These are phyloP conservation scores for Cucumis melo DNA, from an alignment of 306 rosid genomes.

Conservation along the genomic window DNA sequence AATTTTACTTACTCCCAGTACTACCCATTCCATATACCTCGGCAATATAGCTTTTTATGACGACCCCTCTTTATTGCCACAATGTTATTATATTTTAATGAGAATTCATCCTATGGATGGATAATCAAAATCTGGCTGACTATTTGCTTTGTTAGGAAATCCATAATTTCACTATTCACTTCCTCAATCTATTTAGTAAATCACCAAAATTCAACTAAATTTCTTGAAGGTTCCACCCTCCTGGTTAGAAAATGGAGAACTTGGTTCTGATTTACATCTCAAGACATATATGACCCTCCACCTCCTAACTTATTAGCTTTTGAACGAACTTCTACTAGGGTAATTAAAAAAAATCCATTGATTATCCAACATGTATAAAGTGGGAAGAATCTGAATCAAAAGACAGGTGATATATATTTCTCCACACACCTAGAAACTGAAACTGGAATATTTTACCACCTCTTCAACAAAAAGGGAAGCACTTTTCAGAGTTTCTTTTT, in stretches of 20 bases:
- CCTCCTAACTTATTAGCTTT: no score
- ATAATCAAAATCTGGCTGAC: background rate
- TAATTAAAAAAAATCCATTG: background rate
- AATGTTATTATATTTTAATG: no score
- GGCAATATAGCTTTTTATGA: no score
- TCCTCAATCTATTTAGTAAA: background rate
- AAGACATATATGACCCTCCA: no score
- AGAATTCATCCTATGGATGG: no score
- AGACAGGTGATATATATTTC: background rate
- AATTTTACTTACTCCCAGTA: no score
- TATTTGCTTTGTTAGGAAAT: background rate
- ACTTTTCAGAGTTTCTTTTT: no score
- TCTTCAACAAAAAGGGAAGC: no score
- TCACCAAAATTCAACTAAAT: background rate
- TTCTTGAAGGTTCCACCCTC: background rate
- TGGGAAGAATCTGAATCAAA: background rate
- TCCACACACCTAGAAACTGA: background rate
- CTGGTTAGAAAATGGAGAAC: background rate
- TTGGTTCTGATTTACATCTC: background rate
- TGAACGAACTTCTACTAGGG: no score
- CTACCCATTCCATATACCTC: no score
- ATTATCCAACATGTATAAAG: background rate
- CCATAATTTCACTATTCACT: background rate
- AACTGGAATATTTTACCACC: background rate
- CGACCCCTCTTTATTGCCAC: no score